Conservation (phyloP, 208 protist species). For the Vickermania ingenoplastis region DNA sequence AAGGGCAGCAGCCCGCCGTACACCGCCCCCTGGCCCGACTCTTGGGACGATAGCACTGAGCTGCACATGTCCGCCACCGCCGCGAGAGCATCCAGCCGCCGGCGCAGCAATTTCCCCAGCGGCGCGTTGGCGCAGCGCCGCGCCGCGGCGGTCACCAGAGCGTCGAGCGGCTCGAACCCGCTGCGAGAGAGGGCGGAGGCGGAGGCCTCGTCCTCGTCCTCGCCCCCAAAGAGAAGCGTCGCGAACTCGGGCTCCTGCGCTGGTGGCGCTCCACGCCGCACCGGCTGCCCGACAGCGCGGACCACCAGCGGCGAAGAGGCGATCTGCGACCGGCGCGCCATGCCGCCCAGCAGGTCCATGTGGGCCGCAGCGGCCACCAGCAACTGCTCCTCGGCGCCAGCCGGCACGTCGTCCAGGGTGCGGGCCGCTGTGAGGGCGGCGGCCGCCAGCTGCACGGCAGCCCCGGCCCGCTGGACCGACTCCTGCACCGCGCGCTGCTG, state of each 20-base stretch:
- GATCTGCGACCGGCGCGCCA: conserved; percentile 6
- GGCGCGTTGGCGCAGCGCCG: conserved; percentile 47
- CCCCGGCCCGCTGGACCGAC: conserved; percentile 24
- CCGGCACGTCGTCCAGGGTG: conserved; percentile 12
- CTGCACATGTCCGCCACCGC: conserved; percentile 9
- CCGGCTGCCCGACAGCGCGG: too few relatives aligned
- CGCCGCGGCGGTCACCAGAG: conserved; percentile 25
- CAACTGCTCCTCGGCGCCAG: neutral
- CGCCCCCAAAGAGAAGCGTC: too few relatives aligned
- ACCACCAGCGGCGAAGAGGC: conserved; percentile 60
- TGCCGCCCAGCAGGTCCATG: conserved; percentile 5
- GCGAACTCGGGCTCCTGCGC: too few relatives aligned
- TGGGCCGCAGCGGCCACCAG: neutral
- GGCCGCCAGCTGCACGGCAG: conserved; percentile 11
- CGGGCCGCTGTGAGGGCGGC: conserved; percentile 6
- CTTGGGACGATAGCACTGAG: neutral
- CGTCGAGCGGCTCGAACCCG: conserved; percentile 10
- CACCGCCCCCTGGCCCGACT: conserved; percentile 17
- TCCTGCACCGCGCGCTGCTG: conserved; percentile 38
- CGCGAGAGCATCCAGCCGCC: conserved; percentile 7
- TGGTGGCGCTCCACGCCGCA: too few relatives aligned
- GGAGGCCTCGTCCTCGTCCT: too few relatives aligned
- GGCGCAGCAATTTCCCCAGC: conserved; percentile 19
- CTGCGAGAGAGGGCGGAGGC: too few relatives aligned
- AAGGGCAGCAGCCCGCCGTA: conserved; percentile 36